A percentile compares a stretch with the other conserved stretches of the same genome.
Conservation (phyloP, 2,329 filamentous ascomycete species). For the Karstenula rhodostoma region DNA sequence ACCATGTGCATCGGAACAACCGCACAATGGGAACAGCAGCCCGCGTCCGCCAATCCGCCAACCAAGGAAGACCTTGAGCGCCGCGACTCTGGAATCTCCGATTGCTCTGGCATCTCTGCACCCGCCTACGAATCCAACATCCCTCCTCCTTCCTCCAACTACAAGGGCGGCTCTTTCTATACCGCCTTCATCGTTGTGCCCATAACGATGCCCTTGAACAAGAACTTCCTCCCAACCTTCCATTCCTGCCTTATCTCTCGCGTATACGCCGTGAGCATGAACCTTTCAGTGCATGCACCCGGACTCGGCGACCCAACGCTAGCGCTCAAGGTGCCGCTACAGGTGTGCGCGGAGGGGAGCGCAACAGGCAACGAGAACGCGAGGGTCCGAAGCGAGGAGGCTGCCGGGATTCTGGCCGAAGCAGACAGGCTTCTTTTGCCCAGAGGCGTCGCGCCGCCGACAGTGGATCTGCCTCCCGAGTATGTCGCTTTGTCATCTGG, state of each 20-base stretch:
- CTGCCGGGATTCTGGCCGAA: slow-evolving; percentile 25
- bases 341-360: slow-evolving; percentile 53
- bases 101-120: slow-evolving; percentile 36
- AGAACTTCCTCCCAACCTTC: slow-evolving; percentile 73
- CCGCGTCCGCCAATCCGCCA: slow-evolving; percentile 39
- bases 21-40: slow-evolving; percentile 64
- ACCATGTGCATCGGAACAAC: slow-evolving; percentile 62
- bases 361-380: slow-evolving; percentile 44
- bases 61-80: slow-evolving; percentile 34
- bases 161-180: slow-evolving; percentile 62
- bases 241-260: slow-evolving; percentile 73
- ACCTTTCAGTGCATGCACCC: slow-evolving; percentile 59
- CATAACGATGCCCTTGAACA: slow-evolving; percentile 66
- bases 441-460: slow-evolving; percentile 45
- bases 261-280: slow-evolving; percentile 67
- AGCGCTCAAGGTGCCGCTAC: slow-evolving; percentile 55
- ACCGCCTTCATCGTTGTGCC: slow-evolving; percentile 70
- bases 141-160: slow-evolving; percentile 49
- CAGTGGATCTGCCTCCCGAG: slow-evolving; percentile 36
- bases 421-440: slow-evolving; percentile 47
- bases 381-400: slow-evolving; percentile 40
- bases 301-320: slow-evolving; percentile 49
- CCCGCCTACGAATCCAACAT: slow-evolving; percentile 37
- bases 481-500: slow-evolving; percentile 31
- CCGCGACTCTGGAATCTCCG: slow-evolving; percentile 53